phyloP scores from a whole-genome alignment of 441 rosid genomes.

The Euphorbia celastroides region DNA sequence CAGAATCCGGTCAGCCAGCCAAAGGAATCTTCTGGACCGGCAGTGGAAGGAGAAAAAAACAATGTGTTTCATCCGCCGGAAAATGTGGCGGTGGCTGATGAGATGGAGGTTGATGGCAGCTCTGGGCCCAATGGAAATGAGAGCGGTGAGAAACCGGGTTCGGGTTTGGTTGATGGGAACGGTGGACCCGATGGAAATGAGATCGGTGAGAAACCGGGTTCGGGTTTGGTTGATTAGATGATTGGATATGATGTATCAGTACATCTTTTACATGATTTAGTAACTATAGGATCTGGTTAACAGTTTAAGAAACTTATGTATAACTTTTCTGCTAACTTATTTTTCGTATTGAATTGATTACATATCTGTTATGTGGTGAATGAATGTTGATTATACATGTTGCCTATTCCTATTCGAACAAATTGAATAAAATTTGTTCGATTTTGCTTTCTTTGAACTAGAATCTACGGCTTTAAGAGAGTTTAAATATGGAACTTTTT shows the following conservation, averaged over 20 bases:
- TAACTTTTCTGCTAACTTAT: background rate
- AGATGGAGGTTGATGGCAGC: conserved; percentile 14
- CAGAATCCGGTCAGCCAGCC: conserved; percentile 1
- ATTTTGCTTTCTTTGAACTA: too few species aligned
- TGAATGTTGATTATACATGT: background rate
- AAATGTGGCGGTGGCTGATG: conserved; percentile 20
- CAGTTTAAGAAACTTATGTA: background rate
- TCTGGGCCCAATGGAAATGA: conserved; percentile 10
- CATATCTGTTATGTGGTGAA: background rate
- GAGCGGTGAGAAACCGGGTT: conserved; percentile 4
- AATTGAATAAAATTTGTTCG: too few species aligned
- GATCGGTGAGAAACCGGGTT: conserved; percentile 4
- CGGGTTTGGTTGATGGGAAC: conserved; percentile 20
- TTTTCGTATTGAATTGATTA: background rate
- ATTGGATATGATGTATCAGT: conserved; percentile 18
- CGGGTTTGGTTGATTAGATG: conserved; percentile 34
- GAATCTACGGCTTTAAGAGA: too few species aligned
- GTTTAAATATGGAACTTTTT: too few species aligned
- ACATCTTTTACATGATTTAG: background rate
- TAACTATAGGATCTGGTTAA: background rate
- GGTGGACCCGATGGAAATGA: conserved; percentile 10
- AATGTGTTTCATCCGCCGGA: conserved; percentile 4
- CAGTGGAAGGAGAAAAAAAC: conserved; percentile 14
- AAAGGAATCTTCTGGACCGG: background rate
- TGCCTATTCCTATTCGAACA: too few species aligned